Evolutionary conservation across 2,329 filamentous ascomycete species (phyloP), one percentile per base, ranked within the genome.

Genomic region (Talaromyces pinophilus): DNA sequence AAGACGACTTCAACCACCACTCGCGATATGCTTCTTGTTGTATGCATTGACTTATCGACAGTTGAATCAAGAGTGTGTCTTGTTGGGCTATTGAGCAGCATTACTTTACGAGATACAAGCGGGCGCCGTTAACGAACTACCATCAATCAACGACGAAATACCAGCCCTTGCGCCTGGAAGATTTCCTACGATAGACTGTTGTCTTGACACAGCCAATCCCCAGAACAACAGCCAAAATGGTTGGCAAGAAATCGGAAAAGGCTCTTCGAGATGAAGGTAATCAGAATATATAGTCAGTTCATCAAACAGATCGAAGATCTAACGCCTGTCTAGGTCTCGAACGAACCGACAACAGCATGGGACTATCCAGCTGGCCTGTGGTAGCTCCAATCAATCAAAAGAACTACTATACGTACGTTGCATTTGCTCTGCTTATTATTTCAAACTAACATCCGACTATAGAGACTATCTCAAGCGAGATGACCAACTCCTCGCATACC

Each of bases 391-490:
- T 99, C 80, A 99, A 99, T 77, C 95, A 99, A 79, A 99, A 99
- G 83, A 99, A 99, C 79, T 99, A 99, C 80, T 97, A 97, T 79
- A 97, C 93, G 92, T 95, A 85, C 68, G 88, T 42, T 28, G 19
- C n/a, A 40, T 2, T 8, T 1, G 17, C 22, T 22, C 17, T 19
- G 6, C 22, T 6, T 15, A 11, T 25, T 11, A 8, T 10, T 46
- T 6, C 2, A 35, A 50, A 3, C 35, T 35, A 30, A 48, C 17
- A 30, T 52, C 7, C 38, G 40, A 11, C 55, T 40, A 25, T 71
- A 97, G 93, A 68, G 95, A 99, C 76, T 99, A 97, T 73, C 91
- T 99, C 81, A 99, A 99, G 83, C 90, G 94, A 74, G 95, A 99
- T 82, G 95, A 98, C 74, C 95, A 99, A 81, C 89, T 96, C 67